Base-by-base conservation (phyloP, 805 yeast species). In the Candida gorgasii region DNA sequence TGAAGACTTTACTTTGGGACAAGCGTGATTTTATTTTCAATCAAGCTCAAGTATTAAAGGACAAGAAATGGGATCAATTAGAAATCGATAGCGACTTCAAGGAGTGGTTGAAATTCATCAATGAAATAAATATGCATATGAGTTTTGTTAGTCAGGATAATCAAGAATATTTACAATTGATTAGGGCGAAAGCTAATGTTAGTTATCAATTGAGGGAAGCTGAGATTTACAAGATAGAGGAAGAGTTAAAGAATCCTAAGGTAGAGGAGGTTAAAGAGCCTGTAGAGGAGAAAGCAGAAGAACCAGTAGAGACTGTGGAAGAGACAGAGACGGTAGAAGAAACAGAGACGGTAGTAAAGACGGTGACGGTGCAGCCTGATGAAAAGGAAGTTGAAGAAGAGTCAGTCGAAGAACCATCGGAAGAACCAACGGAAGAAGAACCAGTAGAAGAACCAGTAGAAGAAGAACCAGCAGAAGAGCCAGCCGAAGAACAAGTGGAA, bases 301-400 rank as follows among this genome's bases (percentile, higher is more conserved):
- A 40, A 6, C 55, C 45, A 13, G 57, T 55, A 7, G 46, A 36
- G 42, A 49, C 47, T 15, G 50, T 39, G 18, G 49, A 58, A 46
- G 26, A 20, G 17, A 52, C 16, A 31, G 23, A 17, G 13, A 5
- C 12, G 12, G 32, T 11, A 20, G 34, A 26, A 23, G 30, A 29
- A 40, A 73, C 64, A 42, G 88, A 80, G 2, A 89, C 84, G 58
- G 89, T 79, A 13, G 76, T 82, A 39, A 84, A 86, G 2, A 73
- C 85, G 80, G 58, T 86, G 75, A 58, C 88, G 82, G 7, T 45
- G 33, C 5, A 44, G 79, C 50, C 69, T 74, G 17, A 74, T 68
- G 39, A 17, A 14, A 22, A 9, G 24, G 24, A 22, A 22, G 24
- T 9, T 22, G 35, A 29, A 20, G 35, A 35, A 24, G 39, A 24